Percentiles rank a stretch among this genome's conserved stretches.
phyloP scores from a whole-genome alignment of 768 basidiomycete species.

The Psilocybe cyanescens region DNA sequence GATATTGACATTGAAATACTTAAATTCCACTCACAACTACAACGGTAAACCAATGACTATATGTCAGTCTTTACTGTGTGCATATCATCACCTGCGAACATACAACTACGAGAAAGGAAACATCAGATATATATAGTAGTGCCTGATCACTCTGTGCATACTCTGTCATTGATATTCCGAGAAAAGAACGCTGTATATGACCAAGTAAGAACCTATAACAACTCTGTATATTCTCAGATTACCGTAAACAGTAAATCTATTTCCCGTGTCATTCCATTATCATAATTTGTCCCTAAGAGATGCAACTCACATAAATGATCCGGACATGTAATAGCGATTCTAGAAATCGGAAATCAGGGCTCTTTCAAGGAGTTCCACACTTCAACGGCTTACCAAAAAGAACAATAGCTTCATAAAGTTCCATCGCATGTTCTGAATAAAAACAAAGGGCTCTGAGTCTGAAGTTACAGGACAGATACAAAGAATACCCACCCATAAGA shows the following conservation, averaged over 20 bases:
- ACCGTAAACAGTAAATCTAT: not conserved
- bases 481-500: not conserved
- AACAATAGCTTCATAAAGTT: not conserved
- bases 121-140: not conserved
- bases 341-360: not conserved
- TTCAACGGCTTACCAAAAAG: not conserved
- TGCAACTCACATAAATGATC: not conserved
- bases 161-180: not conserved
- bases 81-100: no score
- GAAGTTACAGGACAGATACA: no score
- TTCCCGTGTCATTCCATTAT: not conserved
- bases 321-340: not conserved
- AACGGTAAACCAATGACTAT: not conserved
- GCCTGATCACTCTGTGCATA: not conserved
- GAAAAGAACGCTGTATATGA: not conserved
- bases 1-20: not conserved
- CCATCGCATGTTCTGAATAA: not conserved
- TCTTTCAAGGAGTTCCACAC: not conserved
- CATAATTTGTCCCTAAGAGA: not conserved
- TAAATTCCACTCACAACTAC: not conserved
- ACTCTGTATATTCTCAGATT: not conserved
- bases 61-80: not conserved
- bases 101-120: not conserved
- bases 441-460: no score
- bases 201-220: not conserved